Conservation (phyloP, 148 eudicot species). For the Heliosperma pusillum region DNA sequence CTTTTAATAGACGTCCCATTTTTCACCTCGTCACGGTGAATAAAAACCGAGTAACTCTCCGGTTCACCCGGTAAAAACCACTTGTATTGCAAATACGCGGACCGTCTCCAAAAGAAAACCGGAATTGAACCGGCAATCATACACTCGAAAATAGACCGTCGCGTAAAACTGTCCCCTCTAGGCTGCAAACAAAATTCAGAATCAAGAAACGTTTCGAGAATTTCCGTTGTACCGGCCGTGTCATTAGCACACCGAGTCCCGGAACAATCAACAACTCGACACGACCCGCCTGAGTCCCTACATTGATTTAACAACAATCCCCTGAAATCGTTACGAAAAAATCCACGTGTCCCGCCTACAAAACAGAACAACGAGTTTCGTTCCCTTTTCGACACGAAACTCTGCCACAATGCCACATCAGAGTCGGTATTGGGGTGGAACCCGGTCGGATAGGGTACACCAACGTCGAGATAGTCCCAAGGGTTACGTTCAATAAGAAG, state of each 20-base stretch:
- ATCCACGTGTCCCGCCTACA: slow-evolving; percentile 77
- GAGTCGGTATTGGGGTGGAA: slow-evolving; percentile 55
- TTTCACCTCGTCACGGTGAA: slow-evolving; percentile 62
- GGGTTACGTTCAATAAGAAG: slow-evolving; percentile 55
- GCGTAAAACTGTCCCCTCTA: slow-evolving; percentile 81
- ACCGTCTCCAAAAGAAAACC: slow-evolving; percentile 83
- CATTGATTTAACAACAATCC: slow-evolving; percentile 62
- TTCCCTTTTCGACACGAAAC: slow-evolving; percentile 35
- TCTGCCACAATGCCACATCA: slow-evolving; percentile 56
- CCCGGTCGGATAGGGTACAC: slow-evolving; percentile 73
- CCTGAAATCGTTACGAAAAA: slow-evolving; percentile 57
- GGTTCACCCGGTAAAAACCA: slow-evolving; percentile 83
- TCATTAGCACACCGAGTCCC: slow-evolving; percentile 56
- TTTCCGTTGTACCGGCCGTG: slow-evolving; percentile 36
- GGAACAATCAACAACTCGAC: slow-evolving; percentile 69
- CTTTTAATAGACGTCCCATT: slow-evolving; percentile 59
- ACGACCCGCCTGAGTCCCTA: slow-evolving; percentile 36
- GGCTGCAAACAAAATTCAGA: slow-evolving; percentile 89
- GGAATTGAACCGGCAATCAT: slow-evolving; percentile 96
- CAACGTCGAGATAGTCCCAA: slow-evolving; percentile 46
- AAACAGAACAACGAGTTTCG: slow-evolving; percentile 56
- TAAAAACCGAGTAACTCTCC: slow-evolving; percentile 84
- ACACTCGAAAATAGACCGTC: slow-evolving; percentile 90
- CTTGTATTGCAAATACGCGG: slow-evolving; percentile 78
- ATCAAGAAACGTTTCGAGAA: slow-evolving; percentile 61